Percentiles rank a stretch among this genome's conserved stretches.
Evolutionary conservation across 2,329 filamentous ascomycete genomes (phyloP).

Genomic region (Epicoccum sorghinum): DNA sequence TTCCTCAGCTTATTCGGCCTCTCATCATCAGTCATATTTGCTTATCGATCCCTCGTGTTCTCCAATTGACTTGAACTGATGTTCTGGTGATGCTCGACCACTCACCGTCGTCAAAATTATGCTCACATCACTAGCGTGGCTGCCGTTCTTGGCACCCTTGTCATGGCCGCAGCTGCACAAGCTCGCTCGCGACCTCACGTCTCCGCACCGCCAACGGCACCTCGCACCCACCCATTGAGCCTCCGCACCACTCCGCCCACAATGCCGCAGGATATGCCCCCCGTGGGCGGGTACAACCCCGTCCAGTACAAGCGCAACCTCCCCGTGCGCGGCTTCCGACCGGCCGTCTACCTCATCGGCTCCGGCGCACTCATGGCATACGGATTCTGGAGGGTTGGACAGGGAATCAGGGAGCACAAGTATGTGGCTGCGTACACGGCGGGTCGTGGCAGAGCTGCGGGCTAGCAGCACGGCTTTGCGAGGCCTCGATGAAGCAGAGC

Average conservation of each 20-base stretch:
- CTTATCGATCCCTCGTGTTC: background rate
- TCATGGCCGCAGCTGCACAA: constrained; percentile 22
- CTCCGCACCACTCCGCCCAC: constrained; percentile 46
- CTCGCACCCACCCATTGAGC: constrained; percentile 36
- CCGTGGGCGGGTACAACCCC: constrained; percentile 89
- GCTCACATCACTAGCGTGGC: constrained; percentile 34
- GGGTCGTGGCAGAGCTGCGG: background rate
- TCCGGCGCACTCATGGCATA: constrained; percentile 82
- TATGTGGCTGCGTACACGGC: constrained; percentile 55
- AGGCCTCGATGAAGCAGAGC: constrained; percentile 1
- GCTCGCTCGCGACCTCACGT: constrained; percentile 30
- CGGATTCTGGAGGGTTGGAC: constrained; percentile 85
- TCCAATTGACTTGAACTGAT: constrained; percentile 8
- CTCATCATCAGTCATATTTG: constrained; percentile 61
- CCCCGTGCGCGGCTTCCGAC: constrained; percentile 87
- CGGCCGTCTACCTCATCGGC: constrained; percentile 76
- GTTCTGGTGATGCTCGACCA: constrained; percentile 18
- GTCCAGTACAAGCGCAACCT: constrained; percentile 99
- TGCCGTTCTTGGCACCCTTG: constrained; percentile 24
- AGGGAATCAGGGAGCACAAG: constrained; percentile 90
- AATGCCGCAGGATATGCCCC: constrained; percentile 99
- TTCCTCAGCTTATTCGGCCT: constrained; percentile 63
- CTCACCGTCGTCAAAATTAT: constrained; percentile 37
- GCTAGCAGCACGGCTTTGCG: background rate
- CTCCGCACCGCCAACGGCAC: constrained; percentile 33